Evolutionary conservation across 2,329 filamentous ascomycete genomes (phyloP).

Genomic region (Fusarium tjaetaba): DNA sequence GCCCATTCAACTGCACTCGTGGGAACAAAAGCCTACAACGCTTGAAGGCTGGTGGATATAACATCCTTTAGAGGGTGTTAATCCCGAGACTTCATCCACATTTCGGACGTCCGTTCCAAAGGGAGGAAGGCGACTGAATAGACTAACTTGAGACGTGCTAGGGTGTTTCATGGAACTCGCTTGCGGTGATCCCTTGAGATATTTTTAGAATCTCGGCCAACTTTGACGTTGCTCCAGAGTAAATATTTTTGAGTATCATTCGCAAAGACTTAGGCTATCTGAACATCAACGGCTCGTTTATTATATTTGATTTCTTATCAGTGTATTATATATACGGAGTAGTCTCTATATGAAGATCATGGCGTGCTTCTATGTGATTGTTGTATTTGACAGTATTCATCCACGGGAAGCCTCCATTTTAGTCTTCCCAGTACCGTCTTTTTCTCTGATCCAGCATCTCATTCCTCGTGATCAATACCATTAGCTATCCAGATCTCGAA

Average conservation of each 20-base stretch:
- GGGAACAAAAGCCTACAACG: too few relatives aligned
- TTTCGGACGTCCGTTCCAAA: not conserved
- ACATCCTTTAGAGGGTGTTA: not conserved
- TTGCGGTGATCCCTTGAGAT: not conserved
- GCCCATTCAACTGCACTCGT: not conserved
- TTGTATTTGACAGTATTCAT: not conserved
- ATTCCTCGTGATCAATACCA: rapidly evolving
- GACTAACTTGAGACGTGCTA: not conserved
- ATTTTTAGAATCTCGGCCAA: not conserved
- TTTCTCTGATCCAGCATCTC: rapidly evolving
- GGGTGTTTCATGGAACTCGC: not conserved
- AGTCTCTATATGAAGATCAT: not conserved
- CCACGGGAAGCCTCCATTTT: not conserved
- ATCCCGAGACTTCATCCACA: not conserved
- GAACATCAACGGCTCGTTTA: too few relatives aligned
- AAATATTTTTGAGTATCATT: not conserved
- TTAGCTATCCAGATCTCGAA: not conserved
- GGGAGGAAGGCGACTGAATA: not conserved
- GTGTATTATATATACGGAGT: not conserved
- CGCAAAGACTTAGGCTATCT: rapidly evolving
- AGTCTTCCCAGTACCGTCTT: rapidly evolving
- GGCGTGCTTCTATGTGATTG: not conserved
- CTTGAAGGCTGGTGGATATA: not conserved
- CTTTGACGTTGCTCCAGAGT: not conserved
- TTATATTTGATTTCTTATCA: not conserved